A percentile compares a stretch with the other conserved stretches of the same genome.
Conservation (phyloP, 345 rosid genomes). For the Eutrema yunnanense region DNA sequence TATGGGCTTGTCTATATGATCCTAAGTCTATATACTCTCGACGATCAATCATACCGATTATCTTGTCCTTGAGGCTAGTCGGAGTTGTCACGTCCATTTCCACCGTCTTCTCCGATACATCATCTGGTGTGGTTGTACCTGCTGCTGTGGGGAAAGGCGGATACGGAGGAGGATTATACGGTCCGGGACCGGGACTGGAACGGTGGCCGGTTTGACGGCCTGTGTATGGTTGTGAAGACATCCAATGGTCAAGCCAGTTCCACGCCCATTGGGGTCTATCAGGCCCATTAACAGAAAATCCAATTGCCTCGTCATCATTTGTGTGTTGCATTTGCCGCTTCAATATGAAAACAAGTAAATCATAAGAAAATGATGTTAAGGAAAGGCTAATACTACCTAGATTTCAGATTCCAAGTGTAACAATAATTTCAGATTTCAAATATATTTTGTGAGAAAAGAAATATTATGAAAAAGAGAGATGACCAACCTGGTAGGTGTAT, state of each 20-base stretch:
- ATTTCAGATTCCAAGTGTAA: not conserved
- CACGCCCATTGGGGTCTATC: constrained; percentile 73
- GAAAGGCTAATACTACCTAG: not conserved
- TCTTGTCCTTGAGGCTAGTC: constrained; percentile 16
- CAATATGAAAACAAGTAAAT: not conserved
- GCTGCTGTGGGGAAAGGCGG: constrained; percentile 42
- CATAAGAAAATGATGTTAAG: not conserved
- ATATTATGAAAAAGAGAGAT: not conserved
- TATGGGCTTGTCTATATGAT: constrained; percentile 33
- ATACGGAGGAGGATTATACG: constrained; percentile 45
- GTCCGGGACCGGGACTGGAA: constrained; percentile 35
- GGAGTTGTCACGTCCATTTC: constrained; percentile 63
- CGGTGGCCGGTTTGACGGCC: constrained; percentile 37
- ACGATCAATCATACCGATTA: constrained; percentile 17
- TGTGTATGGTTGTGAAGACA: constrained; percentile 71
- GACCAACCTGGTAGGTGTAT: constrained; percentile 66
- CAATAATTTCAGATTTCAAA: not conserved
- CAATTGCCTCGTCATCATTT: constrained; percentile 30
- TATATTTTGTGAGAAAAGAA: not conserved
- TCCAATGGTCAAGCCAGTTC: constrained; percentile 97
- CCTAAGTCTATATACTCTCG: constrained; percentile 32
- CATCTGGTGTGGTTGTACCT: constrained; percentile 46
- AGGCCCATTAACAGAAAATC: constrained; percentile 30
- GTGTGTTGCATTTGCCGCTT: constrained; percentile 38
- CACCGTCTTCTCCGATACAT: constrained; percentile 76